Evolutionary conservation across 2,329 filamentous ascomycete species (phyloP).

Genomic region (Penicillium sp.): DNA sequence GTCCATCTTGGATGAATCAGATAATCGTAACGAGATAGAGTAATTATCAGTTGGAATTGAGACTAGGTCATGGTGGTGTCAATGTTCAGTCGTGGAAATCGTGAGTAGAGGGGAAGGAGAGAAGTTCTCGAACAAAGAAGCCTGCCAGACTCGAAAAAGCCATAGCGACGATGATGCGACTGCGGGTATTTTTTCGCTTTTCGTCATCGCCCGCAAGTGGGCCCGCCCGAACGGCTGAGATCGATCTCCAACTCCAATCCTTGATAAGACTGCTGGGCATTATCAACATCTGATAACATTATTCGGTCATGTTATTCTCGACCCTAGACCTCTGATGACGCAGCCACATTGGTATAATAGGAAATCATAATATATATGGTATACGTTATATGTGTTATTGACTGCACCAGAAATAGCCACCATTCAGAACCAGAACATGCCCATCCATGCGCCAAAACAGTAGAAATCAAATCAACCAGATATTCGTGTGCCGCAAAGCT

Average conservation of each 20-base stretch:
- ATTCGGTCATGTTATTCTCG: background rate
- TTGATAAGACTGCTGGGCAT: too few species aligned
- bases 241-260: background rate
- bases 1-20: slow-evolving; percentile 41
- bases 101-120: background rate
- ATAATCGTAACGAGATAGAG: background rate
- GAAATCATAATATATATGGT: background rate
- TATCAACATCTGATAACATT: background rate
- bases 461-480: slow-evolving; percentile 1
- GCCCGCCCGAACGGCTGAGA: background rate
- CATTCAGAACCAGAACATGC: background rate
- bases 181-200: background rate
- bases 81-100: background rate
- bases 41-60: background rate
- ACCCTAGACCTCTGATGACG: background rate
- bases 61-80: slow-evolving; percentile 4
- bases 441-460: slow-evolving; percentile 12
- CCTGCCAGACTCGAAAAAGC: background rate
- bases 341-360: background rate
- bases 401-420: slow-evolving; percentile 1
- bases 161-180: background rate
- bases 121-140: background rate
- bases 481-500: background rate
- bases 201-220: background rate
- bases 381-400: background rate